Evolutionary conservation across 106 monocot genomes (phyloP).

Genomic region (Apostasia ramifera): DNA sequence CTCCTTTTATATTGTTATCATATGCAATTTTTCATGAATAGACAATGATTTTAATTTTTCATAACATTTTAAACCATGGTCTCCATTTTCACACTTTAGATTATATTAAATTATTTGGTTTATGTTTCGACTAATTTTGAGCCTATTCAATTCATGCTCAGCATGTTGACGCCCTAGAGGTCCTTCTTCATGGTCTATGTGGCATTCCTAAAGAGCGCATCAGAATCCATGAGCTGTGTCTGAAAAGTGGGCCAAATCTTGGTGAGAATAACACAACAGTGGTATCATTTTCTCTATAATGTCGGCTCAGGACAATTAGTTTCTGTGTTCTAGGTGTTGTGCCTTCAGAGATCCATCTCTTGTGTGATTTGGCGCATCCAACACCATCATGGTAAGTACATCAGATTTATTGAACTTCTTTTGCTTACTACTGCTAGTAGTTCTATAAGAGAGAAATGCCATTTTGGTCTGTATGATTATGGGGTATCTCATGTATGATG

Average conservation of each 20-base stretch:
- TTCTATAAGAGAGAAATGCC: no score
- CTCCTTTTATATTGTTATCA: no score
- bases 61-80: neutral
- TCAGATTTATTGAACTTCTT: neutral
- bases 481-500: no score
- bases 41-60: no score
- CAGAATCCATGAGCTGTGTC: slow-evolving; percentile 77
- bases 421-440: neutral
- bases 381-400: slow-evolving; percentile 65
- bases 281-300: neutral
- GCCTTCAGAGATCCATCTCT: slow-evolving; percentile 74
- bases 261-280: slow-evolving; percentile 27
- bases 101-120: no score
- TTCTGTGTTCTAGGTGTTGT: slow-evolving; percentile 41
- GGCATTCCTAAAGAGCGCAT: slow-evolving; percentile 79
- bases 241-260: slow-evolving; percentile 88
- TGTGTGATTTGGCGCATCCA: slow-evolving; percentile 76
- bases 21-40: no score
- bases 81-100: neutral
- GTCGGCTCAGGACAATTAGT: neutral
- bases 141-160: slow-evolving; percentile 17
- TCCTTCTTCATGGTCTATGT: slow-evolving; percentile 88
- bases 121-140: no score
- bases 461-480: no score
- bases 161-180: slow-evolving; percentile 92